phyloP scores from a whole-genome alignment of 192 early-diverging fungal species.

The Mortierella alpina region DNA sequence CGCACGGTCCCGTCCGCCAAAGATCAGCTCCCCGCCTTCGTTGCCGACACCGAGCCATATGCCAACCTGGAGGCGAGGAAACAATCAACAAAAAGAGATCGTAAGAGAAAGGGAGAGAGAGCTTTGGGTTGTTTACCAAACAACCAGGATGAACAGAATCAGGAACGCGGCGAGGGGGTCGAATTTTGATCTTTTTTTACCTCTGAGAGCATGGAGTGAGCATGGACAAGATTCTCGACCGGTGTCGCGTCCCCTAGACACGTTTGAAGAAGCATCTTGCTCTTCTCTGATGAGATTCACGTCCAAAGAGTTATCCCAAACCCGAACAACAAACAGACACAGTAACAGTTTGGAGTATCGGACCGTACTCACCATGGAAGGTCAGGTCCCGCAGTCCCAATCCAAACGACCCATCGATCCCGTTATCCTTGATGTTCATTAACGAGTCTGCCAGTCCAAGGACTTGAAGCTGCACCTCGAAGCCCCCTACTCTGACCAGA shows the following conservation, averaged over 20 bases:
- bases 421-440: constrained; percentile 53
- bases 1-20: constrained; percentile 22
- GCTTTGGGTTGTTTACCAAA: background rate
- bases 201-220: constrained; percentile 7
- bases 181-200: too few species aligned
- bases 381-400: constrained; percentile 37
- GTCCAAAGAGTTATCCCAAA: background rate
- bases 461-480: constrained; percentile 62
- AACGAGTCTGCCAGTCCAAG: constrained; percentile 66
- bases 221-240: constrained; percentile 12
- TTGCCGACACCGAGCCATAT: constrained; percentile 17
- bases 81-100: background rate
- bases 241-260: constrained; percentile 6
- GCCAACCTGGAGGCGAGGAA: constrained; percentile 9
- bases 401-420: constrained; percentile 70
- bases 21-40: constrained; percentile 24
- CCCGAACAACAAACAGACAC: background rate
- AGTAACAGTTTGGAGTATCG: background rate
- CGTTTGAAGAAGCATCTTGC: too few species aligned
- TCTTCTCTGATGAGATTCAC: background rate
- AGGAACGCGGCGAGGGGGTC: background rate
- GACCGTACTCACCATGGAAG: constrained; percentile 12
- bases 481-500: constrained; percentile 59
- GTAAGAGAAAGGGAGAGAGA: background rate
- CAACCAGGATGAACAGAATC: background rate